Conservation (phyloP, 2,329 filamentous ascomycete genomes). For the Aspergillus novofumigatus region DNA sequence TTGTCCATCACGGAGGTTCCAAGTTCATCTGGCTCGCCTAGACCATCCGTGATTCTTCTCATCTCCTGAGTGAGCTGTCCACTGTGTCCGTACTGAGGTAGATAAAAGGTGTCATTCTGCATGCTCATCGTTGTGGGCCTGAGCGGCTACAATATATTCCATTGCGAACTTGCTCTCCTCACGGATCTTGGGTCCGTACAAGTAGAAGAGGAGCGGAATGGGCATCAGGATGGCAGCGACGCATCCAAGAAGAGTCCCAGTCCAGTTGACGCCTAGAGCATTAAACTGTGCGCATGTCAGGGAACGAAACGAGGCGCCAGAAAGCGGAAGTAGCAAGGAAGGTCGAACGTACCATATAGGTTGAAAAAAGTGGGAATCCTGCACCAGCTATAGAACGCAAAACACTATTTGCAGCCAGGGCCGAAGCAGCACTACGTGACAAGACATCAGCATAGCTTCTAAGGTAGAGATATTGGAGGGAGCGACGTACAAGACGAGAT, state of each 20-base stretch:
- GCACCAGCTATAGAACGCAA: constrained; percentile 38
- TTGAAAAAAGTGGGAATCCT: constrained; percentile 34
- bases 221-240: constrained; percentile 28
- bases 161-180: constrained; percentile 34
- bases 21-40: neutral
- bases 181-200: constrained; percentile 32
- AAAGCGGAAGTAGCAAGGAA: neutral
- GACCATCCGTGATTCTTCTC: neutral
- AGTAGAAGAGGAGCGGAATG: constrained; percentile 32
- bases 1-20: neutral
- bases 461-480: neutral
- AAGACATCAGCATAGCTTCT: neutral
- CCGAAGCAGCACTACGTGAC: constrained; percentile 41
- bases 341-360: constrained; percentile 25
- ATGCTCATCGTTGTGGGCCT: constrained; percentile 11
- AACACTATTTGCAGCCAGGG: constrained; percentile 47
- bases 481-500: constrained; percentile 46
- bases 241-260: constrained; percentile 27
- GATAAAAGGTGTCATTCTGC: neutral
- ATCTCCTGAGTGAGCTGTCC: neutral
- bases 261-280: constrained; percentile 29
- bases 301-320: neutral
- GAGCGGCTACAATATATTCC: constrained; percentile 16
- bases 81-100: neutral
- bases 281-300: constrained; percentile 37